These are phyloP conservation scores for Stagonosporopsis cucurbitacearum DNA, from an alignment of 2,329 filamentous ascomycete species.

Conservation along the genomic window DNA sequence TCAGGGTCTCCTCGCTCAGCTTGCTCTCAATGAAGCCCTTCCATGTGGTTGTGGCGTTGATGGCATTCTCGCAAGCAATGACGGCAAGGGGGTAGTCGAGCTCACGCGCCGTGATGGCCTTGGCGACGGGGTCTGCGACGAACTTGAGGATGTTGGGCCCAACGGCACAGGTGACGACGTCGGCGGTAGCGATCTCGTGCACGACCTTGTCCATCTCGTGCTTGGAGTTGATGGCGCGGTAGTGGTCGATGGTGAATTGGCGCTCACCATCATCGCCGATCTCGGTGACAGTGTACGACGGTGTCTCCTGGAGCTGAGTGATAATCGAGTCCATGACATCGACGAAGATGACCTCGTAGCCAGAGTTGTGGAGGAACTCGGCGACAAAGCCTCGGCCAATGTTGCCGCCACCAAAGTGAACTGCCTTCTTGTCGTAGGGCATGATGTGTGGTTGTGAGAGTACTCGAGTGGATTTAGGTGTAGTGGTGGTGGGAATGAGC, in stretches of 20 bases:
- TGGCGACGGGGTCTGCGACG: slow-evolving; percentile 93
- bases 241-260: slow-evolving; percentile 87
- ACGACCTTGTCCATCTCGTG: slow-evolving; percentile 81
- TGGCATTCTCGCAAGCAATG: slow-evolving; percentile 98
- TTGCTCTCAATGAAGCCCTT: slow-evolving; percentile 79
- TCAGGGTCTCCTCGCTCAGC: slow-evolving; percentile 71
- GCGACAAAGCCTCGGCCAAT: slow-evolving; percentile 59
- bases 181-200: slow-evolving; percentile 83
- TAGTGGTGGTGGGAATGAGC: slow-evolving; percentile 8
- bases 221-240: slow-evolving; percentile 95
- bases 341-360: slow-evolving; percentile 94
- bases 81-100: slow-evolving; percentile 75
- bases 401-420: slow-evolving; percentile 62
- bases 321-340: slow-evolving; percentile 90
- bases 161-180: slow-evolving; percentile 94
- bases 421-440: slow-evolving; percentile 55
- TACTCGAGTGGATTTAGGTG: background rate
- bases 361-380: slow-evolving; percentile 86
- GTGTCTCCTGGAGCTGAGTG: slow-evolving; percentile 74
- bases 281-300: slow-evolving; percentile 90
- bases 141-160: slow-evolving; percentile 96
- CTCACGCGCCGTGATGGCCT: slow-evolving; percentile 82
- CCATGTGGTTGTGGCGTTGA: slow-evolving; percentile 89
- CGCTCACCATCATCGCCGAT: slow-evolving; percentile 83
- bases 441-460: slow-evolving; percentile 30